Conservation (phyloP, 345 rosid species). For the Moringa oleifera region DNA sequence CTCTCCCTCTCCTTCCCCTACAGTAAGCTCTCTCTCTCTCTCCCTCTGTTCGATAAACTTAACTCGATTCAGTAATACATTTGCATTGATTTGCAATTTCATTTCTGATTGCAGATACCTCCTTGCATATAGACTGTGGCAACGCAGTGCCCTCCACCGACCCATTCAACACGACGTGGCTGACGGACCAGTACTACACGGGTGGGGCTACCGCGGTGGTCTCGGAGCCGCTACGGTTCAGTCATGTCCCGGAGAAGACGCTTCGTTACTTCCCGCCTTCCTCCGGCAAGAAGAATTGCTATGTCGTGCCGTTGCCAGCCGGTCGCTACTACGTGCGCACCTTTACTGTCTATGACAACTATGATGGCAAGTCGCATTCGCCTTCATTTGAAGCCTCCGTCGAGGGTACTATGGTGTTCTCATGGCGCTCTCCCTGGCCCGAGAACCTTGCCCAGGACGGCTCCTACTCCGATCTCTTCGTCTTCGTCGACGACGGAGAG, state of each 20-base stretch:
- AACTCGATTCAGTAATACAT: conserved; percentile 3
- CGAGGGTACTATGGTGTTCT: conserved; percentile 86
- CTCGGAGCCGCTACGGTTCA: conserved; percentile 88
- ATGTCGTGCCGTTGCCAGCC: conserved; percentile 62
- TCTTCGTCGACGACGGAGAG: conserved; percentile 68
- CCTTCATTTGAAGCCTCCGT: conserved; percentile 89
- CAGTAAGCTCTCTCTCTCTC: conserved; percentile 15
- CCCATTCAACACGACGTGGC: conserved; percentile 71
- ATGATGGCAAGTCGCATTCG: conserved; percentile 81
- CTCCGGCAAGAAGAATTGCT: conserved; percentile 95
- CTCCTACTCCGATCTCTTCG: conserved; percentile 90
- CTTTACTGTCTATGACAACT: conserved; percentile 94
- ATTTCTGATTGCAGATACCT: conserved; percentile 35
- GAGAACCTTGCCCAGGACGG: conserved; percentile 61
- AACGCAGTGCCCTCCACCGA: conserved; percentile 47
- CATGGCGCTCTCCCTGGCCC: conserved; percentile 89
- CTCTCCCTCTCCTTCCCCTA: conserved; percentile 25
- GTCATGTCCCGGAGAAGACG: conserved; percentile 54
- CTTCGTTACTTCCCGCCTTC: conserved; percentile 89
- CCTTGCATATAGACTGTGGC: conserved; percentile 85
- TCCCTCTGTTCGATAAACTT: background rate
- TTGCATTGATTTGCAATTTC: background rate
- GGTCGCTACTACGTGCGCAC: conserved; percentile 90
- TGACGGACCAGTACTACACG: conserved; percentile 71
- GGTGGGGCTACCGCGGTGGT: conserved; percentile 66